phyloP scores from a whole-genome alignment of 2,329 filamentous ascomycete genomes.

The Botrytis deweyae region DNA sequence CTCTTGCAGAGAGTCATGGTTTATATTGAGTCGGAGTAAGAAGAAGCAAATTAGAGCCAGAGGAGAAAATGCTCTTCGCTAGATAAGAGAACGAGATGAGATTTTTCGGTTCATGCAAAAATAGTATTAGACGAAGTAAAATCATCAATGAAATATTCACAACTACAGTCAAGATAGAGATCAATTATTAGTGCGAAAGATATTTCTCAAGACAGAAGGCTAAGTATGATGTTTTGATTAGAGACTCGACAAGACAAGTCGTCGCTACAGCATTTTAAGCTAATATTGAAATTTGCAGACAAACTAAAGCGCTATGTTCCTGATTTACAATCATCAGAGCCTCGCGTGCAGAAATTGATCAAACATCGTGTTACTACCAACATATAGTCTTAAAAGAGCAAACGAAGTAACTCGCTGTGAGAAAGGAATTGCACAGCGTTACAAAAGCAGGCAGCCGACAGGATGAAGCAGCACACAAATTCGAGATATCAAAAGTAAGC shows the following conservation, averaged over 20 bases:
- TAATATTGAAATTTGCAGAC: not conserved
- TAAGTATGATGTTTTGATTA: not conserved
- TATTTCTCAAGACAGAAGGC: not conserved
- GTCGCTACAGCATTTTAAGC: fast-evolving
- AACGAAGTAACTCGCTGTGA: not conserved
- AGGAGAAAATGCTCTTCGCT: not conserved
- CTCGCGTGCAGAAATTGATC: not conserved
- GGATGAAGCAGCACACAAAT: not conserved
- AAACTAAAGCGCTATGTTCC: fast-evolving
- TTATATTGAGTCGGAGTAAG: not conserved
- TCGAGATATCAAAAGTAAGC: not conserved
- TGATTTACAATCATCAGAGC: not conserved
- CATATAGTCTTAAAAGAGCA: not conserved
- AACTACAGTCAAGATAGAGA: fast-evolving
- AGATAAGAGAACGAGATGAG: not conserved
- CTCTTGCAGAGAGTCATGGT: not conserved
- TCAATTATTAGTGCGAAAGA: fast-evolving
- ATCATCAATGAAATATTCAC: not conserved
- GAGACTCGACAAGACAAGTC: not conserved
- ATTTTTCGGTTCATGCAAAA: not conserved
- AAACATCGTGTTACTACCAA: not conserved
- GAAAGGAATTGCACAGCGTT: fast-evolving
- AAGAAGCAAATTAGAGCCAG: not conserved
- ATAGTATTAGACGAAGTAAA: not conserved
- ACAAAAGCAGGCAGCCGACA: not conserved